Evolutionary conservation across 805 yeast species (phyloP), one percentile per base, ranked within the genome.

Genomic region (Wickerhamomyces mucosus): DNA sequence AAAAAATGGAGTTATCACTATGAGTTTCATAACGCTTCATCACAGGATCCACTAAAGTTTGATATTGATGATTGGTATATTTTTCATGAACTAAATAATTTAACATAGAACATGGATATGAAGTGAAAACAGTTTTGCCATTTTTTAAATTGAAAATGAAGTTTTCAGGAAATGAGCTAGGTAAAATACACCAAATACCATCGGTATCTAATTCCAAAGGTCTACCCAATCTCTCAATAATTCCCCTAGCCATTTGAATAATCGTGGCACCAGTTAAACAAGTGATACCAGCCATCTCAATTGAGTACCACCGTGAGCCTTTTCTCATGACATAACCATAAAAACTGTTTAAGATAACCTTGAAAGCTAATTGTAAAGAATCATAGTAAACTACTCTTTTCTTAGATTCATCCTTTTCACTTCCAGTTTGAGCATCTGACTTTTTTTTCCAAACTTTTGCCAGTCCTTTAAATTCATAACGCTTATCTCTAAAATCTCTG

Each of bases 241-340:
- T 61, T 1, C 80, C 61, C 39, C 97, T 67, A 0, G 99, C 99
- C 92, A 89, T 82, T 58, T 94, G 97, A 63, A 92, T 92, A 46
- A 92, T 92, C 0, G 95, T 85, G 1, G 98, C 96, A 32, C 99
- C 99, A 0, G 98, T 92, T 29, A 88, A 66, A 67, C 98, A 94
- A 0, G 99, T 92, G 14, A 92, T 92, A 40, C 99, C 99, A 0
- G 98, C 99, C 98, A 94, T 92, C 56, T 92, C 98, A 92, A 92
- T 86, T 0, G 98, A 92, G 49, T 88, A 92, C 99, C 99, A 92
- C 38, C 99, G 69, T 0, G 98, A 92, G 24, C 98, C 99, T 49
- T 92, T 92, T 58, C 99, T 73, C 98, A 92, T 92, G 11, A 92
- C 98, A 49, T 92, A 92, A 30, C 99, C 99, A 48, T 92, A 92